These are phyloP conservation scores for Mycena polygramma DNA, from an alignment of 768 basidiomycete genomes.

Conservation along the genomic window DNA sequence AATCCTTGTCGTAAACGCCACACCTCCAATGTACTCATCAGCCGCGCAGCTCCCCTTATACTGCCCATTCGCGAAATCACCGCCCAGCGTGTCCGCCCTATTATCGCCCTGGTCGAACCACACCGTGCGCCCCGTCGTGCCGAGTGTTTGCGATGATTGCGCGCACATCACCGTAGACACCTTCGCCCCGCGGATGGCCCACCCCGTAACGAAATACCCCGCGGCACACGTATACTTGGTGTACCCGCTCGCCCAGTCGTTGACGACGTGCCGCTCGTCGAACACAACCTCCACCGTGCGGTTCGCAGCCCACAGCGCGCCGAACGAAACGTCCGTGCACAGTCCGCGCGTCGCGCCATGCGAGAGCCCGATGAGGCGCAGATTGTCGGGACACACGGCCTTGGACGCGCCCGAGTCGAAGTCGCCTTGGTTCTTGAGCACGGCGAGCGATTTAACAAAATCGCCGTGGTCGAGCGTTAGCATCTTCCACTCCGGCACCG, in stretches of 20 bases:
- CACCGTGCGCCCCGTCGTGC: constrained; percentile 33
- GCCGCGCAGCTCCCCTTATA: constrained; percentile 29
- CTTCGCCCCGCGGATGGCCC: constrained; percentile 33
- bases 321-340: constrained; percentile 31
- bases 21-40: constrained; percentile 33
- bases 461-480: constrained; percentile 34
- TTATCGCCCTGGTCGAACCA: constrained; percentile 37
- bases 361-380: constrained; percentile 34
- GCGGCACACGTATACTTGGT: constrained; percentile 34
- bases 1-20: constrained; percentile 33
- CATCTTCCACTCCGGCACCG: constrained; percentile 30
- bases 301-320: constrained; percentile 20
- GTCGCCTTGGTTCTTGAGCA: constrained; percentile 29
- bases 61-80: constrained; percentile 29
- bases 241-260: constrained; percentile 36
- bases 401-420: constrained; percentile 36
- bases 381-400: constrained; percentile 33
- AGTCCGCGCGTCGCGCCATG: constrained; percentile 32
- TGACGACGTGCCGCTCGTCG: constrained; percentile 28
- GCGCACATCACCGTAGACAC: constrained; percentile 33
- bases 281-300: constrained; percentile 27
- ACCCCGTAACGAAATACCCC: constrained; percentile 29
- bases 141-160: constrained; percentile 17
- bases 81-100: constrained; percentile 25
- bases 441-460: constrained; percentile 28